Conservation (phyloP, 257 asterid species). For the Solanum etuberosum region DNA sequence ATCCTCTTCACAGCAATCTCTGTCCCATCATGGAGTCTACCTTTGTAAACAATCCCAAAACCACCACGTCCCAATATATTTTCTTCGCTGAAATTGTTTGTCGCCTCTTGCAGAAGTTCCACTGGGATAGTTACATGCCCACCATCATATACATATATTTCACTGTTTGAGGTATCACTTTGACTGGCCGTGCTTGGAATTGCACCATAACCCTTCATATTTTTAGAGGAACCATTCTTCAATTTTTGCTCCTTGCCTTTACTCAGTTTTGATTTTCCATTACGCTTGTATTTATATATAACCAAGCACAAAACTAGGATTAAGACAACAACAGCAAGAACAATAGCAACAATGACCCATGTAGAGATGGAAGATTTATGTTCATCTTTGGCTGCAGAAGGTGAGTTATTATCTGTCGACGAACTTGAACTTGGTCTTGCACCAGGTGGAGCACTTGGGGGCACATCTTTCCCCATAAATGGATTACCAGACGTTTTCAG, state of each 20-base stretch:
- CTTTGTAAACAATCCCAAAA: slow-evolving; percentile 72
- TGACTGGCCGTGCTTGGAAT: not conserved
- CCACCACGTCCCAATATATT: slow-evolving; percentile 75
- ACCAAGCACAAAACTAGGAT: slow-evolving; percentile 2
- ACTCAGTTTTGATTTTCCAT: not conserved
- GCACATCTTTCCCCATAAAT: slow-evolving; percentile 42
- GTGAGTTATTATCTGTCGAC: not conserved
- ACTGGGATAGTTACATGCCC: slow-evolving; percentile 42
- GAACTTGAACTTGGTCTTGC: not conserved
- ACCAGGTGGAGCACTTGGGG: slow-evolving; percentile 15
- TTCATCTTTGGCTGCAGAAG: slow-evolving; percentile 1
- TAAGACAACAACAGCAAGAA: slow-evolving; percentile 5
- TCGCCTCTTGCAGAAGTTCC: slow-evolving; percentile 50
- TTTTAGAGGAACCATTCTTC: not conserved
- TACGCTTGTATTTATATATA: slow-evolving; percentile 21
- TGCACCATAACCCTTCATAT: slow-evolving; percentile 1
- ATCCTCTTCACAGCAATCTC: slow-evolving; percentile 81
- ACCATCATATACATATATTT: slow-evolving; percentile 30
- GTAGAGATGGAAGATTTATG: slow-evolving; percentile 3
- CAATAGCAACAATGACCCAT: slow-evolving; percentile 19
- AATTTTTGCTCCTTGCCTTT: not conserved
- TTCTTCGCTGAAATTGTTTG: slow-evolving; percentile 41
- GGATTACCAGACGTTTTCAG: slow-evolving; percentile 41
- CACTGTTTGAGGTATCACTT: slow-evolving; percentile 10
- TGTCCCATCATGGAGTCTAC: slow-evolving; percentile 58